Percentiles rank a stretch among this genome's conserved stretches.
Conservation (phyloP, 805 yeast species). For the Suhomyces pyralidae region DNA sequence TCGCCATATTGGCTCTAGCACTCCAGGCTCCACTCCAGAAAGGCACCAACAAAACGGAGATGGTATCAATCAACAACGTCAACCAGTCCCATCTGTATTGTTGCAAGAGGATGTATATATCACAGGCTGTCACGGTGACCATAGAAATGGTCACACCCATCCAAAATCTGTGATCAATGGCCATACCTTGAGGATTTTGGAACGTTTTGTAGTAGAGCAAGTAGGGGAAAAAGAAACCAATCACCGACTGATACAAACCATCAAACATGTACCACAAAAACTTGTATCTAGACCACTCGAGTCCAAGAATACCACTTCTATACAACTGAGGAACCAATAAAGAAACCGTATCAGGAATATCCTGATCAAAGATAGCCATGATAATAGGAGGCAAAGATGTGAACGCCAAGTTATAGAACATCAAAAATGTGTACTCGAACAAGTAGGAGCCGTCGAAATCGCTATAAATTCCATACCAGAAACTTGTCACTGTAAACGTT, state of each 20-base stretch:
- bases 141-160: slow-evolving; percentile 67
- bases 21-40: slow-evolving; percentile 86
- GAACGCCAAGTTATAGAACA: slow-evolving; percentile 79
- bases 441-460: slow-evolving; percentile 78
- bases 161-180: slow-evolving; percentile 68
- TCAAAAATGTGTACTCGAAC: slow-evolving; percentile 73
- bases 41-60: slow-evolving; percentile 60
- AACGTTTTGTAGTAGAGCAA: slow-evolving; percentile 36
- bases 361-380: slow-evolving; percentile 78
- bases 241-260: slow-evolving; percentile 71
- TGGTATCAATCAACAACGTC: slow-evolving; percentile 48
- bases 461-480: slow-evolving; percentile 76
- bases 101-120: slow-evolving; percentile 60
- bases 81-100: slow-evolving; percentile 85
- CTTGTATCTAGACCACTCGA: slow-evolving; percentile 67
- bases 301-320: slow-evolving; percentile 65
- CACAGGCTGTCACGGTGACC: slow-evolving; percentile 66
- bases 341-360: slow-evolving; percentile 67
- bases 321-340: slow-evolving; percentile 73
- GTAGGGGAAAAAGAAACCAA: slow-evolving; percentile 74
- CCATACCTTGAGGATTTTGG: slow-evolving; percentile 50
- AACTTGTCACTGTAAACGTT: slow-evolving; percentile 66
- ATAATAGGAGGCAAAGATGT: slow-evolving; percentile 80
- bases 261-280: slow-evolving; percentile 74
- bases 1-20: slow-evolving; percentile 42